phyloP scores from a whole-genome alignment of 2,329 filamentous ascomycete genomes.

The Arthroderma uncinatum region DNA sequence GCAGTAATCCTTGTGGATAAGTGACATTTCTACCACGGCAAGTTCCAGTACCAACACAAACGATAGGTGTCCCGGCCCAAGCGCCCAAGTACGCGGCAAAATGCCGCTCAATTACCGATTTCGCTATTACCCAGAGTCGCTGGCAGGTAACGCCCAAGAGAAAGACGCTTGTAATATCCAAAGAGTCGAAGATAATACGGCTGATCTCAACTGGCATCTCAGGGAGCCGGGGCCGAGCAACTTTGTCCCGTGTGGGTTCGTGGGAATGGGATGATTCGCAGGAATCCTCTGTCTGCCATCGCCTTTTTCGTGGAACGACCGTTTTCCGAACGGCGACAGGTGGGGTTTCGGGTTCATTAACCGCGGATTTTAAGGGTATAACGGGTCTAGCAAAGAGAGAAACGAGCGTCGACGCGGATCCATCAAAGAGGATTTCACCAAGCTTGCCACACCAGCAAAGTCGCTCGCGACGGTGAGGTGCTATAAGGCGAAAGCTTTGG shows the following conservation, averaged over 20 bases:
- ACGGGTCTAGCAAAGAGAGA: constrained; percentile 14
- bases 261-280: neutral
- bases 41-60: constrained; percentile 19
- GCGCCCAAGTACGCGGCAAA: constrained; percentile 12
- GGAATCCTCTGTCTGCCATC: neutral
- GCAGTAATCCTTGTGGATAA: constrained; percentile 15
- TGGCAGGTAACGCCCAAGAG: neutral
- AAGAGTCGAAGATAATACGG: neutral
- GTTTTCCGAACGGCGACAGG: too few species aligned
- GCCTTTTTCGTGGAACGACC: neutral
- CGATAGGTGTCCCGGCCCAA: constrained; percentile 23
- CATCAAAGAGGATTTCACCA: constrained; percentile 13
- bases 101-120: neutral
- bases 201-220: neutral
- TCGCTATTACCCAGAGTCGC: neutral
- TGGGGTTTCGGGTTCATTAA: too few species aligned
- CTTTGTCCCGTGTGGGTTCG: neutral
- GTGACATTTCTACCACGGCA: constrained; percentile 10
- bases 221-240: neutral
- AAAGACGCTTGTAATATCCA: neutral
- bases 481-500: constrained; percentile 7
- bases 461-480: constrained; percentile 7
- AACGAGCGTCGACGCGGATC: constrained; percentile 14
- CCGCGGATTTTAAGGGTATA: too few species aligned
- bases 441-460: constrained; percentile 11